These are phyloP conservation scores for Galerina marginata DNA, from an alignment of 768 basidiomycete genomes.

Conservation along the genomic window DNA sequence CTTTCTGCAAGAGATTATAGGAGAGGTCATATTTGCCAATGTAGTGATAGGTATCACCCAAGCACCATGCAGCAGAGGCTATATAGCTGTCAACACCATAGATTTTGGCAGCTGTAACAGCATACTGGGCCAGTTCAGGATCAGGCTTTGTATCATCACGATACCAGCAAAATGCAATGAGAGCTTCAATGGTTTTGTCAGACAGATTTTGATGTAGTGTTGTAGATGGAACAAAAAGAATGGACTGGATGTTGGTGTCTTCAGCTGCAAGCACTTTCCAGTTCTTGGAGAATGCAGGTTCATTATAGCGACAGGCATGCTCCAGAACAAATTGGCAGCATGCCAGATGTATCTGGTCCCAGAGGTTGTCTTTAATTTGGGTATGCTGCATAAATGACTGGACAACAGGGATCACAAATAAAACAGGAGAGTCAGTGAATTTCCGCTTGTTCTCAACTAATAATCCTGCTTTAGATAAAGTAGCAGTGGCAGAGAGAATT, in stretches of 20 bases:
- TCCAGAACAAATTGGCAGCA: slow-evolving; percentile 16
- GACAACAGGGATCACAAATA: slow-evolving; percentile 13
- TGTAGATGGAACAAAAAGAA: slow-evolving; percentile 7
- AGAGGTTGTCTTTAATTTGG: background rate
- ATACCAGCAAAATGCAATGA: slow-evolving; percentile 15
- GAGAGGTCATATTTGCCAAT: background rate
- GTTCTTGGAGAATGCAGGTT: slow-evolving; percentile 3
- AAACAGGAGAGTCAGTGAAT: background rate
- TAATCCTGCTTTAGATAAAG: background rate
- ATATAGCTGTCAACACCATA: background rate
- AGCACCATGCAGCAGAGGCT: background rate
- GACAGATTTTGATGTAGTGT: background rate
- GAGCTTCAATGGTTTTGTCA: slow-evolving; percentile 8
- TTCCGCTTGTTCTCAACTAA: background rate
- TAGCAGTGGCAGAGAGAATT: background rate
- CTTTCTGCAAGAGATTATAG: background rate
- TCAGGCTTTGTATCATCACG: slow-evolving; percentile 5
- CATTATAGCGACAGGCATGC: slow-evolving; percentile 10
- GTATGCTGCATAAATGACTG: slow-evolving; percentile 13
- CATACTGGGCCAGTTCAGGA: background rate
- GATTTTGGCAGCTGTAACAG: background rate
- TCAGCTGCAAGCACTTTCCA: slow-evolving; percentile 5
- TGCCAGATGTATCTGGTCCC: background rate
- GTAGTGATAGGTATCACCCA: slow-evolving; percentile 2
- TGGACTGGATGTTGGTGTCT: slow-evolving; percentile 17